Evolutionary conservation across 164 flowering plant species (phyloP), one percentile per base, ranked within the genome.

Genomic region (Nymphaea thermarum): DNA sequence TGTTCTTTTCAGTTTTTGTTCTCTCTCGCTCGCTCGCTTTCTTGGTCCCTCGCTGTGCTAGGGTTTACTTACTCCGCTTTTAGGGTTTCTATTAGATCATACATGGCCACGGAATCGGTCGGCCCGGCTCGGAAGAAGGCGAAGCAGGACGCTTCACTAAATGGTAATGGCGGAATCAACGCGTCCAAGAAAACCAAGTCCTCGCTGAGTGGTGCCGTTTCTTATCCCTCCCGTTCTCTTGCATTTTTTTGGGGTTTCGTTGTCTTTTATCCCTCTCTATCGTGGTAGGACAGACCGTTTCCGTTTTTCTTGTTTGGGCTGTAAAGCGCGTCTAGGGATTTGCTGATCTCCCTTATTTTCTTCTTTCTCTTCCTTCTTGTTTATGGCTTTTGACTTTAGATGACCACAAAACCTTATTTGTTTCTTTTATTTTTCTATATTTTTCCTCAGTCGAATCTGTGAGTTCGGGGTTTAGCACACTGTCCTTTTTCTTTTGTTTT

Each of bases 61-160:
- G 36, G 36, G 57, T 51, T 51, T 3, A 10, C 14, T 51, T 15
- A 8, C 57, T 51, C 15, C 3, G 12, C 12, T 14, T 47, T 14
- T 47, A 45, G 53, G 53, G 53, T 45, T 47, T 47, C 55, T 51
- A 10, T 51, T 2, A 15, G 57, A 15, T 51, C 14, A 51, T 10
- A 51, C 8, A 51, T 51, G 57, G 55, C 60, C 45, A 77, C 74
- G 77, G 77, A 69, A 64, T 66, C 43, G 18, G 42, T 64, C 15
- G 75, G 71, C 16, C n/a, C 47, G 7, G 73, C 67, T 61, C 80
- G 80, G 64, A 82, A 82, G 74, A 74, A 79, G 71, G 74, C 72
- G 51, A 70, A 80, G 65, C 60, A 62, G 0, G 80, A 76, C n/a
- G 70, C 65, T 36, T 67, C 66, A 11, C 42, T 62, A n/a, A 78